Evolutionary conservation across 352 stramenopile species (phyloP), one percentile per base, ranked within the genome.

Genomic region (Thalassiosira hispida): DNA sequence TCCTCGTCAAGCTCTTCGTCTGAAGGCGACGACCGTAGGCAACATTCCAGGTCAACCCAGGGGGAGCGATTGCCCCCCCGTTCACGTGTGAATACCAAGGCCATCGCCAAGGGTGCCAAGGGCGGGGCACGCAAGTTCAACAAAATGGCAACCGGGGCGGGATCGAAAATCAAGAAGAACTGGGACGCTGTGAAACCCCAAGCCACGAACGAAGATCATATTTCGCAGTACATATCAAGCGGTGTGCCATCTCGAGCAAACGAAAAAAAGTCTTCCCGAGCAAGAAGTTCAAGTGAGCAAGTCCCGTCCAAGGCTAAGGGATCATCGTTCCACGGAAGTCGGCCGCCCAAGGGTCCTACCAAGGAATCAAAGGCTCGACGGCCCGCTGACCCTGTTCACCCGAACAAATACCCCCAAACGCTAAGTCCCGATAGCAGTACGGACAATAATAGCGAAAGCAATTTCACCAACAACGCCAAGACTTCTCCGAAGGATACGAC

Each of bases 171-270:
- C 1, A 71, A 71, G 31, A 71, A 71, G n/a, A 71, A 55, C n/a
- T 71, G 62, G 62, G 49, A 16, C 20, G 27, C 2, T 1, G 22
- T 59, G 2, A 42, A 52, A 42, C 53, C 12, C 14, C 44, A 53
- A 22, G 3, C 1, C 4, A 47, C 3, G 31, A 44, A 38, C 5
- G 63, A 56, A 18, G 20, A 56, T 20, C 44, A 38, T 29, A 64
- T 73, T 27, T 20, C n/a, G 8, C 46, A 29, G 1, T 73, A 73
- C 35, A 73, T 73, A 42, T 63, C 64, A 4, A 44, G 64, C 16
- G 64, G 64, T 16, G 49, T 44, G 16, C 49, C 64, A 8, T 18
- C 47, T 1, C n/a, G 18, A 1, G 1, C 1, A 3, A 0, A 22
- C 7, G 31, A 38, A 16, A 18, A 55, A 38, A 25, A 23, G 44